Evolutionary conservation across 192 early-diverging fungal species (phyloP).

Genomic region (Backusella tarrabulga): DNA sequence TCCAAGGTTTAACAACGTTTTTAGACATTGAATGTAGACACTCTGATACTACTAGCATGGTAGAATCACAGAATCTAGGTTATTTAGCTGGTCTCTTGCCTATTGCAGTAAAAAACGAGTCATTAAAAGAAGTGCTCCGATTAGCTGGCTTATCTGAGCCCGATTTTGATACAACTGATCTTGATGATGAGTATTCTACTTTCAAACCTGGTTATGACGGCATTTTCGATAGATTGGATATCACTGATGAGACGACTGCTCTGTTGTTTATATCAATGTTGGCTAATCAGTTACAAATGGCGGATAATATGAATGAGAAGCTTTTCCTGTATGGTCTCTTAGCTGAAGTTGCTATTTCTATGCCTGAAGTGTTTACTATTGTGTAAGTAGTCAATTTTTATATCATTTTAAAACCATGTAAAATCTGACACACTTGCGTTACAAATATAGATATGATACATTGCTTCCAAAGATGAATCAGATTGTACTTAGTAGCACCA

Average conservation of each 20-base stretch:
- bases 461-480: conserved; percentile 74
- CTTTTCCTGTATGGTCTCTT: conserved; percentile 76
- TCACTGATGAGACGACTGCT: conserved; percentile 62
- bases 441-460: conserved; percentile 57
- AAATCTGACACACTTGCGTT: neutral
- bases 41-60: conserved; percentile 6
- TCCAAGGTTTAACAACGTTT: conserved; percentile 67
- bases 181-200: conserved; percentile 20
- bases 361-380: conserved; percentile 72
- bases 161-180: conserved; percentile 24
- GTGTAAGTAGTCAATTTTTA: conserved; percentile 54
- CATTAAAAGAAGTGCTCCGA: conserved; percentile 55
- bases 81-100: conserved; percentile 83
- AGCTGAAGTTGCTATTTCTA: conserved; percentile 66
- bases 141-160: conserved; percentile 50
- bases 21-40: conserved; percentile 71
- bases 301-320: conserved; percentile 71
- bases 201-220: conserved; percentile 52
- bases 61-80: conserved; percentile 51
- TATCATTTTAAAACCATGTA: conserved; percentile 1
- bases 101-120: conserved; percentile 71
- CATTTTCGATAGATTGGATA: conserved; percentile 66
- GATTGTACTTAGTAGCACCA: conserved; percentile 63
- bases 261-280: conserved; percentile 64
- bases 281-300: conserved; percentile 67